A percentile compares a stretch with the other conserved stretches of the same genome.
Evolutionary conservation across 2,329 filamentous ascomycete genomes (phyloP).

Genomic region (Aspergillus viridinutans): DNA sequence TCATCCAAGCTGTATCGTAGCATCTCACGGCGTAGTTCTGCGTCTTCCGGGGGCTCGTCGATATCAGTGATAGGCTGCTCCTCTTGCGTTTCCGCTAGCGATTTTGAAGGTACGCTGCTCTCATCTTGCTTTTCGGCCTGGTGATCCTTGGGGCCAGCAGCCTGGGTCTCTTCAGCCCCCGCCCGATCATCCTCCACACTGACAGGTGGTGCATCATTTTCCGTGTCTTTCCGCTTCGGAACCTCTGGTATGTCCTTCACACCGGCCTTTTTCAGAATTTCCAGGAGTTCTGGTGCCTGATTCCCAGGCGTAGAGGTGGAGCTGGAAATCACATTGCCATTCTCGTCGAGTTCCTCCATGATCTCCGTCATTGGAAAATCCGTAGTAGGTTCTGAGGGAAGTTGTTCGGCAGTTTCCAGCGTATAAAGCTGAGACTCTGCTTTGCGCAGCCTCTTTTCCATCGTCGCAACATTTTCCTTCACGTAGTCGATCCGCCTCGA

Average conservation of each 20-base stretch:
- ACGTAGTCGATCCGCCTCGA: constrained; percentile 84
- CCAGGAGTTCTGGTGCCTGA: constrained; percentile 62
- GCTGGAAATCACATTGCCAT: constrained; percentile 75
- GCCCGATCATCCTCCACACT: background rate
- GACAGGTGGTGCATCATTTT: constrained; percentile 3
- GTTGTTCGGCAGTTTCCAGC: constrained; percentile 56
- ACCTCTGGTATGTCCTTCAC: constrained; percentile 48
- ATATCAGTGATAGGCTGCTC: constrained; percentile 59
- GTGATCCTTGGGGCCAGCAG: background rate
- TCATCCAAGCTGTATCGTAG: constrained; percentile 83
- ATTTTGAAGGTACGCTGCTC: constrained; percentile 9
- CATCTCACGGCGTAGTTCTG: constrained; percentile 79
- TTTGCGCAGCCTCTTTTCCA: constrained; percentile 67
- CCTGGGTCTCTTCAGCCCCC: background rate
- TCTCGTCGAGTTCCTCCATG: constrained; percentile 83
- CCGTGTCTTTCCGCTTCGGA: constrained; percentile 6
- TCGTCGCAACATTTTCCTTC: constrained; percentile 68
- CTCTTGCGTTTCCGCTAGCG: constrained; percentile 17
- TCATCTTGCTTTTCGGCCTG: background rate
- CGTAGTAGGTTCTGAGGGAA: constrained; percentile 62
- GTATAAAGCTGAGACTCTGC: constrained; percentile 65
- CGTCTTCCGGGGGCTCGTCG: constrained; percentile 75
- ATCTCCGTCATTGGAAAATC: constrained; percentile 79
- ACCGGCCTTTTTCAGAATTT: constrained; percentile 74
- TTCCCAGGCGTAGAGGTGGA: constrained; percentile 64